Percentiles rank a stretch among this genome's conserved stretches.
Evolutionary conservation across 129 eudicot genomes (phyloP).

Genomic region (Daucus carota): DNA sequence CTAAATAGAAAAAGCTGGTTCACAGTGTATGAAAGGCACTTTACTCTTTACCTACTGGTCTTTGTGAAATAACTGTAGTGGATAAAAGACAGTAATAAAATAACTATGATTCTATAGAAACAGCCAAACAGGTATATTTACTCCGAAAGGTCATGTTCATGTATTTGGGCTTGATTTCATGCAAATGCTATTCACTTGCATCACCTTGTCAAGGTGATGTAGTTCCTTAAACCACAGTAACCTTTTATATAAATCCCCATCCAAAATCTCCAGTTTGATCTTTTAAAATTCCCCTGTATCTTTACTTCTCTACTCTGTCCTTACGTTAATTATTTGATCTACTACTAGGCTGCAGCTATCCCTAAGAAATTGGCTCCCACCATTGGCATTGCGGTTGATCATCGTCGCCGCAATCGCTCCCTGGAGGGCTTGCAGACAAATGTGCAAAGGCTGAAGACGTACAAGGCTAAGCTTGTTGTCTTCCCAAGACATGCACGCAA

Average conservation of each 20-base stretch:
- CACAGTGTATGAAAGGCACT: background rate
- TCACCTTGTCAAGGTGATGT: background rate
- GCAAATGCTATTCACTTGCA: background rate
- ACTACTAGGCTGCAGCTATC: slow-evolving; percentile 25
- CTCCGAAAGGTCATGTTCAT: background rate
- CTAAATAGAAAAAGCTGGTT: too few species aligned
- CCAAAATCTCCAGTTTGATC: background rate
- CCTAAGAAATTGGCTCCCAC: slow-evolving; percentile 25
- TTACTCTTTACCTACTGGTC: background rate
- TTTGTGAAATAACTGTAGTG: background rate
- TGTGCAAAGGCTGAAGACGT: slow-evolving; percentile 54
- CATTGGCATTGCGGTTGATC: slow-evolving; percentile 35
- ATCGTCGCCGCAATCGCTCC: slow-evolving; percentile 67
- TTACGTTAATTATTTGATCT: background rate
- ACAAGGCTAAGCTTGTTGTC: slow-evolving; percentile 74
- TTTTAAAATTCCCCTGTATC: background rate
- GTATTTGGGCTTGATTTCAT: background rate
- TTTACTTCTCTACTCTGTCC: background rate
- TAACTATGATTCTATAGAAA: background rate
- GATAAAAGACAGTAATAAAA: background rate
- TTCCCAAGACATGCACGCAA: slow-evolving; percentile 71
- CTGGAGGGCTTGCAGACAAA: slow-evolving; percentile 57
- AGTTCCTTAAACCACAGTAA: background rate
- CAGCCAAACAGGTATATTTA: background rate
- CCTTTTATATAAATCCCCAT: background rate